Percentiles rank a stretch among this genome's conserved stretches.
Evolutionary conservation across 2,329 filamentous ascomycete species (phyloP).

Genomic region (Colletotrichum eleusines): DNA sequence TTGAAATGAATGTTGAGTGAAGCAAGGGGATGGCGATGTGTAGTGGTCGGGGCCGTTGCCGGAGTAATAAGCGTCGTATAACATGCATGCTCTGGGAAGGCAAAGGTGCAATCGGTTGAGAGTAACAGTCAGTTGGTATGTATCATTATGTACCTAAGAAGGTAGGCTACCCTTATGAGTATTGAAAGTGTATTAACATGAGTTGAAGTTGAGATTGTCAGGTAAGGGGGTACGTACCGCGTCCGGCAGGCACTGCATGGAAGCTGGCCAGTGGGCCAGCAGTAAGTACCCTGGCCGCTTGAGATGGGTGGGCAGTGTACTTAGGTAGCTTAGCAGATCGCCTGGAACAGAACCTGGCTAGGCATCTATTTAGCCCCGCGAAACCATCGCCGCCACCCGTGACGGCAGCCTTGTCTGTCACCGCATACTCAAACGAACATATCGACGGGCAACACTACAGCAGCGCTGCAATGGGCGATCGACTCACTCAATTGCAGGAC

Average conservation of each 20-base stretch:
- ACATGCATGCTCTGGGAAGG: conserved; percentile 13
- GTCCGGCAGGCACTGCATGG: not conserved
- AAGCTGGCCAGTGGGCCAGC: conserved; percentile 12
- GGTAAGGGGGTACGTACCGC: conserved; percentile 24
- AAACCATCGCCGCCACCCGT: conserved; percentile 1
- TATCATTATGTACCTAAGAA: not conserved
- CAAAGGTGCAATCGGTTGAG: not conserved
- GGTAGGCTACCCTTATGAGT: not conserved
- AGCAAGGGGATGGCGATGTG: not conserved
- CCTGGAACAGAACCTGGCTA: not conserved
- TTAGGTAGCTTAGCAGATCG: not conserved
- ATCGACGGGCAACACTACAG: not conserved
- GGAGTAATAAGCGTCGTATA: conserved; percentile 11
- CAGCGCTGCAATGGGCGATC: conserved; percentile 71
- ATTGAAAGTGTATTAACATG: not conserved
- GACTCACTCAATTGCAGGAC: conserved; percentile 87
- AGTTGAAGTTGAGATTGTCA: conserved; percentile 9
- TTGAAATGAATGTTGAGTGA: conserved; percentile 11
- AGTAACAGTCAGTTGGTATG: not conserved
- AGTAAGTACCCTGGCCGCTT: not conserved
- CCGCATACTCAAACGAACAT: not conserved
- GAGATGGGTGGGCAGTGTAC: not conserved
- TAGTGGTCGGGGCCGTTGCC: not conserved
- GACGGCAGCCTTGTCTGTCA: conserved; percentile 16
- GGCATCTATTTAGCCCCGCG: conserved; percentile 12